phyloP scores from a whole-genome alignment of 768 basidiomycete genomes.

The Tephrocybe sp. region DNA sequence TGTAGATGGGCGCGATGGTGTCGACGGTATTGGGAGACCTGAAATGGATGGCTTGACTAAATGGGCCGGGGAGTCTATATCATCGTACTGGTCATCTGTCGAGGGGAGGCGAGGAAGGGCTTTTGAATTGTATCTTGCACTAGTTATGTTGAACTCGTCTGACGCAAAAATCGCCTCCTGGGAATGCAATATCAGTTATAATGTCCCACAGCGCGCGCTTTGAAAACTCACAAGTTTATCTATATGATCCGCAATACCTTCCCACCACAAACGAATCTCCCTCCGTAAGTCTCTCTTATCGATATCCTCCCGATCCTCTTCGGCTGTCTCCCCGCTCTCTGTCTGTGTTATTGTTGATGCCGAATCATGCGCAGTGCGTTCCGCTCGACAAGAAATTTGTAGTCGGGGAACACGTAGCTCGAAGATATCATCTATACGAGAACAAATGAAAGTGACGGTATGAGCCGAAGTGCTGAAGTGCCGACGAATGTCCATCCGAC shows the following conservation, averaged over 20 bases:
- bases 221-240: slow-evolving; percentile 49
- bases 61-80: neutral
- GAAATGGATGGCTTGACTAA: neutral
- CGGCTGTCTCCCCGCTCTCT: slow-evolving; percentile 1
- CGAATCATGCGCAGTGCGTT: neutral
- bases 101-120: slow-evolving; percentile 60
- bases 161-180: slow-evolving; percentile 43
- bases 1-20: neutral
- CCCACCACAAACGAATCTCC: slow-evolving; percentile 70
- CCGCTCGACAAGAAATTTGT: slow-evolving; percentile 41
- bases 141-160: slow-evolving; percentile 17
- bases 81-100: slow-evolving; percentile 44
- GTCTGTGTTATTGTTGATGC: neutral
- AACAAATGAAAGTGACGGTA: slow-evolving; percentile 43
- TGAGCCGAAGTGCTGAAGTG: slow-evolving; percentile 29
- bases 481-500: slow-evolving; percentile 38
- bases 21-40: neutral
- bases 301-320: slow-evolving; percentile 26
- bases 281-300: slow-evolving; percentile 49
- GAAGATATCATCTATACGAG: slow-evolving; percentile 51
- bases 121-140: slow-evolving; percentile 33
- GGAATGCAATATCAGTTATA: neutral
- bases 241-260: slow-evolving; percentile 56
- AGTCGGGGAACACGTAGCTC: slow-evolving; percentile 59
- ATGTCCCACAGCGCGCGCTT: neutral